Conservation (phyloP, 2,329 filamentous ascomycete species). For the Gyromitra esculenta region DNA sequence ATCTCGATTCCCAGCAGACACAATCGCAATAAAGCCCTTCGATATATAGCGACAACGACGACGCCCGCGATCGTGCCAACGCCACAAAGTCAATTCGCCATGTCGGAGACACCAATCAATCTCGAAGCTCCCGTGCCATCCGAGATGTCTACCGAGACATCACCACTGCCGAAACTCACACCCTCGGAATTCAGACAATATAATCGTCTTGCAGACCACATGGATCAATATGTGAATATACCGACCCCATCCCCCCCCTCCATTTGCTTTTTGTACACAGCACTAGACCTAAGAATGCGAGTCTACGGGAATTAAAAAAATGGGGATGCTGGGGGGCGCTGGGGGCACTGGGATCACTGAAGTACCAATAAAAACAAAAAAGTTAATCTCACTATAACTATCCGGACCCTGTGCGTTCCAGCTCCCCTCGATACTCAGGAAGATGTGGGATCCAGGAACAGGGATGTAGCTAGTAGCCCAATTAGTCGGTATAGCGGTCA, state of each 20-base stretch:
- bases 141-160: neutral
- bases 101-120: neutral
- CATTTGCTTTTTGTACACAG: neutral
- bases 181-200: constrained; percentile 74
- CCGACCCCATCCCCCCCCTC: constrained; percentile 14
- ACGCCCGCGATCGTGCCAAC: no score
- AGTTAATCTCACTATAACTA: no score
- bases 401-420: neutral
- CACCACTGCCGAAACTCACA: constrained; percentile 69
- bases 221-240: constrained; percentile 75
- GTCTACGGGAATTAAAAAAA: constrained; percentile 3
- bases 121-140: neutral
- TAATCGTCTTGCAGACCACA: constrained; percentile 77
- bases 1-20: neutral
- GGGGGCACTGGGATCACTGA: neutral
- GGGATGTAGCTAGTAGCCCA: neutral
- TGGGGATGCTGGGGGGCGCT: no score
- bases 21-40: neutral
- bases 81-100: neutral
- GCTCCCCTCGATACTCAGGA: neutral
- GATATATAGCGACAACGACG: neutral
- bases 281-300: neutral
- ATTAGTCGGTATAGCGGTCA: neutral
- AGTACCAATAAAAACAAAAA: neutral
- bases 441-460: neutral